Evolutionary conservation across 495 filamentous ascomycete species (phyloP).

Genomic region (Tuber calosporum): DNA sequence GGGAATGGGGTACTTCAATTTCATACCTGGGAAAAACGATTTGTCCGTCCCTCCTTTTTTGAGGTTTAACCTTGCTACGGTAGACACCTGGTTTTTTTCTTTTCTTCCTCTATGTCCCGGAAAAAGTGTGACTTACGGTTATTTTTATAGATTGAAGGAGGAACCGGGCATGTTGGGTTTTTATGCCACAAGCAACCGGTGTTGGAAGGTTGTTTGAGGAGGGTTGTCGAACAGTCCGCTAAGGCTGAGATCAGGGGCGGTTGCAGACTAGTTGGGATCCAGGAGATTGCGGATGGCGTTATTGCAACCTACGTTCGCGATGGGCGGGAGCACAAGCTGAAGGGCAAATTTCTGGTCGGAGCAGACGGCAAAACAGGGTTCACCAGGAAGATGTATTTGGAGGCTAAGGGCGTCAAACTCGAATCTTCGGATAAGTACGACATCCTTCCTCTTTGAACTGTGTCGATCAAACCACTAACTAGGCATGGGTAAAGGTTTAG

Average conservation of each 20-base stretch:
- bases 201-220: neutral
- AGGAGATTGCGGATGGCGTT: neutral
- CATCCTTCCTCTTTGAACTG: neutral
- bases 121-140: neutral
- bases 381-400: conserved; percentile 3
- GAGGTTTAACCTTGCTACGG: neutral
- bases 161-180: neutral
- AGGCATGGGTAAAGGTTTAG: neutral
- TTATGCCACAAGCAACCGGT: neutral
- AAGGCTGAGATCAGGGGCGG: neutral
- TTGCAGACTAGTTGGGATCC: neutral
- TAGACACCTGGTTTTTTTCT: neutral
- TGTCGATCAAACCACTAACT: neutral
- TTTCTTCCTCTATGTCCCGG: neutral
- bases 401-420: neutral
- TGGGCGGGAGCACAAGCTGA: neutral
- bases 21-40: neutral
- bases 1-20: neutral
- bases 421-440: neutral
- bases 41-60: neutral
- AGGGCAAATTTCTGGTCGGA: neutral
- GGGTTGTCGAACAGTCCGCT: neutral
- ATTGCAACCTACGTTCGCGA: neutral
- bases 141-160: neutral
- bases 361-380: neutral